Base-by-base conservation (phyloP, 208 protist species). In the Leptomonas seymouri region DNA sequence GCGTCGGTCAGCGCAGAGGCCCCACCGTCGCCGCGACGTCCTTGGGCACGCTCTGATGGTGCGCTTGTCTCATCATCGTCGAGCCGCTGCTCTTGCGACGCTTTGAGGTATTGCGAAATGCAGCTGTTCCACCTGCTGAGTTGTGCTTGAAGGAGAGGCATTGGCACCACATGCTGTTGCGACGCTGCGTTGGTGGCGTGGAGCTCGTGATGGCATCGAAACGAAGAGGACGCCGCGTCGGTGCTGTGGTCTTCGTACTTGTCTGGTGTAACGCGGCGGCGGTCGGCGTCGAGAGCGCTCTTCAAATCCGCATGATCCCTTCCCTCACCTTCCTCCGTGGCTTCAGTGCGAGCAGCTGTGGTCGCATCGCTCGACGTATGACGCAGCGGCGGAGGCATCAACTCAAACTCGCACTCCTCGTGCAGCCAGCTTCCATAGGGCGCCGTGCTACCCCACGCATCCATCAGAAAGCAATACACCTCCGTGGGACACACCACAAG, bases 401-500 rank as follows among this genome's bases (percentile, higher is more conserved):
- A 42, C 20, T 95, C 90, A 77, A 93, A 93, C 2, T 61, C 34
- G 48, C 84, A 87, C 41, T 95, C 86, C 46, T 82, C 31, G 28
- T 68, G 27, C 23, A 95, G 49, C 79, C 81, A 91, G 14, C 30
- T 16, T 7, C 23, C 6, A 71, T 90, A 92, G n/a, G 80, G 73
- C 31, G 23, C 51, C 28, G 57, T 72, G 46, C 15, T 36, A 27
- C 73, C 75, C 86, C 87, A 95, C 21, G 74, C 67, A 28, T 88
- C 76, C 41, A 67, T 71, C 50, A 95, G 16, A 63, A 87, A 95
- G 11, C 76, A 59, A 31, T 87, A 82, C 49, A 95, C 90, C 75
- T 95, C 87, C 25, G 75, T 61, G 20, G 90, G 90, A n/a, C 77
- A 87, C 51, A 93, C 87, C 18, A 95, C 54, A 8, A 93, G 78